Conservation (phyloP, 148 eudicot genomes). For the Silene latifolia region DNA sequence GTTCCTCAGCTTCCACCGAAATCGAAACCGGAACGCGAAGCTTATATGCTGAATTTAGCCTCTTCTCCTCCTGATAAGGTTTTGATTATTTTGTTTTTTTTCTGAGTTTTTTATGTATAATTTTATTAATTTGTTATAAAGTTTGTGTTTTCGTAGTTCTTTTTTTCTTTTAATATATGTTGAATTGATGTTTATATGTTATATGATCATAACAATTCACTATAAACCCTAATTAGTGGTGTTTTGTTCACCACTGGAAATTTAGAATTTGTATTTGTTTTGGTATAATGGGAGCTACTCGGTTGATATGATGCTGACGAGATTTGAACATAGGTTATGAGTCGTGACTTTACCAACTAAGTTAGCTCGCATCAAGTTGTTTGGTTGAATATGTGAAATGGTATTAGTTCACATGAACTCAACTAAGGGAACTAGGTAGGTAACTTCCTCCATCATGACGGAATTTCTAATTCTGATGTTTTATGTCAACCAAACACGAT, state of each 20-base stretch:
- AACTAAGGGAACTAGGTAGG: background rate
- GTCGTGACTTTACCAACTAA: too few species aligned
- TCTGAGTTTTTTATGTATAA: background rate
- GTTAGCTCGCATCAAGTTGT: too few species aligned
- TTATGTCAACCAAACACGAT: background rate
- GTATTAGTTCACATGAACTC: background rate
- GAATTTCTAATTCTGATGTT: background rate
- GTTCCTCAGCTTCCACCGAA: constrained; percentile 78
- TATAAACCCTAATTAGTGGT: background rate
- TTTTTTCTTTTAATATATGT: too few species aligned
- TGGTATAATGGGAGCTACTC: too few species aligned
- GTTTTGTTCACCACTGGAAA: background rate
- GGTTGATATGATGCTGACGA: too few species aligned
- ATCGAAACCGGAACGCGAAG: constrained; percentile 42
- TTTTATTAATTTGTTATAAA: background rate
- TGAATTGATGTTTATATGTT: background rate
- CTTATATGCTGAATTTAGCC: constrained; percentile 64
- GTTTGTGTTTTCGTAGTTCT: background rate
- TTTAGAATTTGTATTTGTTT: too few species aligned
- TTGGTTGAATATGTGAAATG: too few species aligned
- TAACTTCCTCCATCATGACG: background rate
- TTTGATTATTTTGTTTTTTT: background rate
- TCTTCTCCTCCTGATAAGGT: constrained; percentile 87
- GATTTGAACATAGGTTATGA: too few species aligned
- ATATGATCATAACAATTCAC: background rate